Evolutionary conservation across 345 rosid species (phyloP), one percentile per base, ranked within the genome.

Genomic region (Bretschneidera sinensis): DNA sequence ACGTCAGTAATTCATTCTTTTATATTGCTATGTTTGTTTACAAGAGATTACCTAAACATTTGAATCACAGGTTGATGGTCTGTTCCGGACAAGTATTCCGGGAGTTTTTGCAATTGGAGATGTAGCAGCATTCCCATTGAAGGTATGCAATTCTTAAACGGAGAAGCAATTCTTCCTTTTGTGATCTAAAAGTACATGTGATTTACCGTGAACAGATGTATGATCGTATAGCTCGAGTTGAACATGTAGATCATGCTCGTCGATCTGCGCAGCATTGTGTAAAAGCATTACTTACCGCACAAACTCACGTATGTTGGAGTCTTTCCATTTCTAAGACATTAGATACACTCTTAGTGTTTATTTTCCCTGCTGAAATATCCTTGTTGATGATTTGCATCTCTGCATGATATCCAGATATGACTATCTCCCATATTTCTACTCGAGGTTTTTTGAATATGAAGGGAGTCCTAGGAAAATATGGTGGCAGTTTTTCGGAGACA

Each of bases 71-170:
- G 97, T 89, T 23, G 97, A 92, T 71, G 90, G 96, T 67, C 81
- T 62, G 59, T 89, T 92, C 79, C 65, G 94, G 48, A 87, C 98
- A 59, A 81, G 79, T 20, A 43, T 66, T 34, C 97, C 99, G 66
- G 99, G 97, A 74, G 89, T 94, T 45, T 94, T 89, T 68, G 95
- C 95, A 73, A 79, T 94, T 62, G 99, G 97, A 81, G 99, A 94
- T 74, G 92, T 89, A 0, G 99, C 97, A 71, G 96, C 97, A 54
- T 94, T 94, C 76, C 99, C 96, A 0, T 73, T 94, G 63, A 86
- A 89, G 95, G 97, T 94, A 70, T 60, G 53, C 33, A 34, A 35
- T 63, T 74, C 17, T 66, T 6, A 65, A 22, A 81, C 23, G 35
- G 69, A 52, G 19, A 55, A 39, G 15, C 49, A 33, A 54, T 51